Base-by-base conservation (phyloP, 768 basidiomycete species). In the Suillus lakei region DNA sequence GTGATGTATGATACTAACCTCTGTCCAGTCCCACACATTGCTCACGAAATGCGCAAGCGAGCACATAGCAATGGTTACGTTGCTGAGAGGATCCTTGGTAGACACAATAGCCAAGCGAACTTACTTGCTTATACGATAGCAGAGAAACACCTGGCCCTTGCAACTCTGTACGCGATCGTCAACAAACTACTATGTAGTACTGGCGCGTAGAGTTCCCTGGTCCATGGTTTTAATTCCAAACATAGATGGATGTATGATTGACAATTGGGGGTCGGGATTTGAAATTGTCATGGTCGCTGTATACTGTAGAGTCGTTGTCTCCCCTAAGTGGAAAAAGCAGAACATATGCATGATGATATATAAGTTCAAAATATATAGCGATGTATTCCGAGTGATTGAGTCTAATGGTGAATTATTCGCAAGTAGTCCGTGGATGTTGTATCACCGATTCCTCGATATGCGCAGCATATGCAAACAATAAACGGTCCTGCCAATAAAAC, bases 401-500 rank as follows among this genome's bases (percentile, higher is more conserved):
- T 56, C n/a, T 8, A 56, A 16, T 21, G 21, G 7, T 7, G 7
- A 32, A 28, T 51, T 18, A 50, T 51, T 28, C 16, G 28, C 28
- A 51, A 30, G 28, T 56, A 36, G n/a, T 23, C 13, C 12, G 36
- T 51, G 16, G 13, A 16, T 23, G n/a, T 16, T 8, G 8, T 9
- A 9, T 38, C 23, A n/a, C 34, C 7, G 23, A 39, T 55, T 32
- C 39, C 39, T 62, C 67, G 10, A 62, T 55, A 28, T 62, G 68
- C 62, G 46, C 61, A 48, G 13, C n/a, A 56, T 26, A 12, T 60
- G 15, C 56, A 6, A 15, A 38, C 64, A 46, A 15, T 58, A 38
- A 50, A 3, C 26, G 16, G 16, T 28, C 50, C 50, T 50, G 26
- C 26, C 26, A 28, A 21, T 28, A 32, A 50, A 51, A 16, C 28